Evolutionary conservation across 176 grass and related monocot species (phyloP), one percentile per base, ranked within the genome.

Genomic region (Phyllostachys edulis): DNA sequence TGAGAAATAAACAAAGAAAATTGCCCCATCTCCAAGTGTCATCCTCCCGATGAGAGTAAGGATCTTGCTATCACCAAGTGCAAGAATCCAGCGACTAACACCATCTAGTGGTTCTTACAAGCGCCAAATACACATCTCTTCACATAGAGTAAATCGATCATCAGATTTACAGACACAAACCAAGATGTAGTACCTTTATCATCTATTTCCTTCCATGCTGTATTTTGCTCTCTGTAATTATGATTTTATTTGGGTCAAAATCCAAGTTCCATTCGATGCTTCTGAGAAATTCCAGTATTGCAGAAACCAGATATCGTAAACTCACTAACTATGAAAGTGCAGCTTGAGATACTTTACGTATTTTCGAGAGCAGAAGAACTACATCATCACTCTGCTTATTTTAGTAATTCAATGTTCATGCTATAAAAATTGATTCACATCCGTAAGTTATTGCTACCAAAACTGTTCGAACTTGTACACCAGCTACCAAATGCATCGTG

Each of bases 391-490:
- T 80, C 52, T 69, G 23, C 24, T 81, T 85, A 20, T 69, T 85
- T 60, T 49, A 80, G 34, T 21, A 80, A 73, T 77, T 69, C 4
- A 68, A 20, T 57, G 34, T 47, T 7, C 52, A 49, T 85, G 34
- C 71, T 70, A 76, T 36, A 69, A 67, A 73, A 52, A 21, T 34
- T 62, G 73, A 83, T 88, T 10, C 52, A 63, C 54, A 82, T 76
- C 17, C 7, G 5, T 76, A 55, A 75, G 77, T 52, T 80, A 80
- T 70, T 69, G 52, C 63, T 69, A 81, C 63, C 83, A 85, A 85
- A 81, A 85, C 42, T 76, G 5, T 46, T 45, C 7, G 9, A 81
- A 46, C 72, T 42, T 13, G 63, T 76, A 69, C 36, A 52, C 7
- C 41, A 74, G 51, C 55, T 71, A 73, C 71, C 17, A 77, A 61